phyloP scores from a whole-genome alignment of 2,329 filamentous ascomycete species.

The Aspergillus calidoustus region DNA sequence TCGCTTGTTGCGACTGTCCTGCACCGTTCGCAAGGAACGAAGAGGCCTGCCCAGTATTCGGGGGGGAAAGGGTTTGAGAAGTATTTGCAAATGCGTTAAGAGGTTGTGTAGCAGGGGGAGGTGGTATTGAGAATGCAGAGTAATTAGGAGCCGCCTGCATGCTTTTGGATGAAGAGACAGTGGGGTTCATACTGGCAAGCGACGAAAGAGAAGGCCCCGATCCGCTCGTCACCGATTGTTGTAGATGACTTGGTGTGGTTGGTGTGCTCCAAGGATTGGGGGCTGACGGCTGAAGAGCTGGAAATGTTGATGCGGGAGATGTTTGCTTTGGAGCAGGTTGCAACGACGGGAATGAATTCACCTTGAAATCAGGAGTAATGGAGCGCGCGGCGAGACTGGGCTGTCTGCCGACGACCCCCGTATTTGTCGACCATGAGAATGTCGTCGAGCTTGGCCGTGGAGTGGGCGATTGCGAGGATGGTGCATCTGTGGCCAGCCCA shows the following conservation, averaged over 20 bases:
- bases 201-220: slow-evolving; percentile 29
- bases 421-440: slow-evolving; percentile 51
- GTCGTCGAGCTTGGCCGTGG: slow-evolving; percentile 28
- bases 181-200: slow-evolving; percentile 31
- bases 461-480: slow-evolving; percentile 32
- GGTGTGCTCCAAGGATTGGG: slow-evolving; percentile 27
- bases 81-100: slow-evolving; percentile 25
- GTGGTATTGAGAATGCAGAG: slow-evolving; percentile 47
- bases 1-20: slow-evolving; percentile 26
- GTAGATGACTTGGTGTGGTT: slow-evolving; percentile 20
- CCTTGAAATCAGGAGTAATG: slow-evolving; percentile 57
- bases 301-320: slow-evolving; percentile 31
- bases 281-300: slow-evolving; percentile 38
- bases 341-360: slow-evolving; percentile 54
- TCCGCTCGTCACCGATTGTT: slow-evolving; percentile 19
- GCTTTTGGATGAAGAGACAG: slow-evolving; percentile 21
- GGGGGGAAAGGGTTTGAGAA: slow-evolving; percentile 23
- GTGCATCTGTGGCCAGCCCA: slow-evolving; percentile 35
- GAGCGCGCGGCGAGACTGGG: slow-evolving; percentile 45
- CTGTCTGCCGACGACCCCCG: slow-evolving; percentile 26
- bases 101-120: slow-evolving; percentile 39
- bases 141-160: slow-evolving; percentile 35
- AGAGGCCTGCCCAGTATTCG: slow-evolving; percentile 22
- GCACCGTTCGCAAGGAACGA: slow-evolving; percentile 31
- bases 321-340: slow-evolving; percentile 44